Conservation (phyloP, 2,329 filamentous ascomycete species). For the Alternaria longipes region DNA sequence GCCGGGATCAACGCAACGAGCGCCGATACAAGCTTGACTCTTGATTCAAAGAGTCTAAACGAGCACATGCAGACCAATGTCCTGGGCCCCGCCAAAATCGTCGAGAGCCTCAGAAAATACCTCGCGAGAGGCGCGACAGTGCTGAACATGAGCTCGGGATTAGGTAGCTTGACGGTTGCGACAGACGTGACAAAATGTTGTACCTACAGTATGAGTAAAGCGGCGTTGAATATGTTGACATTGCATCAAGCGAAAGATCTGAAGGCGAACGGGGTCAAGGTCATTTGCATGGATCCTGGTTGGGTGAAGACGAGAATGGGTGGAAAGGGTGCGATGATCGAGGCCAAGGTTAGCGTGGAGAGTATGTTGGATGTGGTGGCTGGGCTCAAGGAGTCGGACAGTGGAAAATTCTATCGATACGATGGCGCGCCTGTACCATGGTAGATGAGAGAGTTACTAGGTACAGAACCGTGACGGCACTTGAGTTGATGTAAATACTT, state of each 20-base stretch:
- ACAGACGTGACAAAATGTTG: conserved; percentile 47
- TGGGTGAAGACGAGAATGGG: conserved; percentile 59
- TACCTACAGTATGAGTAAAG: conserved; percentile 56
- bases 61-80: conserved; percentile 59
- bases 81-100: conserved; percentile 58
- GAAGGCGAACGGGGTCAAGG: conserved; percentile 37
- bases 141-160: conserved; percentile 49
- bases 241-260: conserved; percentile 54
- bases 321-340: conserved; percentile 53
- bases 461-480: not conserved
- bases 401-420: conserved; percentile 51
- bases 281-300: conserved; percentile 56
- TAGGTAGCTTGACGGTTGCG: conserved; percentile 45
- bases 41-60: conserved; percentile 50
- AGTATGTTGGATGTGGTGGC: conserved; percentile 52
- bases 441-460: conserved; percentile 22
- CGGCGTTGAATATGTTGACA: conserved; percentile 57
- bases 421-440: conserved; percentile 49
- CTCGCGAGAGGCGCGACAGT: conserved; percentile 43
- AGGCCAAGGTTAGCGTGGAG: conserved; percentile 50
- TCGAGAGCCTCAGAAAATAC: conserved; percentile 51
- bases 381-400: conserved; percentile 44
- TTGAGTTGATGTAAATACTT: not conserved
- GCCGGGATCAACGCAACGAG: conserved; percentile 54
- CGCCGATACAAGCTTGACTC: conserved; percentile 51